These are phyloP conservation scores for Starmerella bacillaris DNA, from an alignment of 805 yeast genomes.

Conservation along the genomic window DNA sequence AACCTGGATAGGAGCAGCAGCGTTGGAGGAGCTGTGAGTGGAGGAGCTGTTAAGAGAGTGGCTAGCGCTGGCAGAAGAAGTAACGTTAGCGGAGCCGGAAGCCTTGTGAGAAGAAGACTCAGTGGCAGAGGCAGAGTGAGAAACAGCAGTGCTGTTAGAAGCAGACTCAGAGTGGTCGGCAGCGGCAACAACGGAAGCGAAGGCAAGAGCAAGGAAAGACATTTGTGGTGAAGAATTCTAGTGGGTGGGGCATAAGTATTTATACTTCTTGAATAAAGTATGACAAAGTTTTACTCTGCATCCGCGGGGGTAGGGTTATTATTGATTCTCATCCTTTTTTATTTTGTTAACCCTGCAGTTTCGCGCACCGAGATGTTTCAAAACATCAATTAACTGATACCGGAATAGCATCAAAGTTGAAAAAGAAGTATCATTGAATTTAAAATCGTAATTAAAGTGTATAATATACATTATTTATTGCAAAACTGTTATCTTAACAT, in stretches of 20 bases:
- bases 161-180: slow-evolving; percentile 4
- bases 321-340: too few relatives aligned
- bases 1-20: slow-evolving; percentile 8
- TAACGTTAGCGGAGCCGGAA: slow-evolving; percentile 10
- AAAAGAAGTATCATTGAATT: too few relatives aligned
- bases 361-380: too few relatives aligned
- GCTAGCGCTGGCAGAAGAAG: slow-evolving; percentile 18
- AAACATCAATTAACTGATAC: too few relatives aligned
- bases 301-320: background rate
- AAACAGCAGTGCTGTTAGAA: slow-evolving; percentile 3
- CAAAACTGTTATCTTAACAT: too few relatives aligned
- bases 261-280: background rate
- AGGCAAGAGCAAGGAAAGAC: slow-evolving; percentile 14
- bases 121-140: background rate
- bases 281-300: background rate
- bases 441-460: too few relatives aligned
- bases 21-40: slow-evolving; percentile 7
- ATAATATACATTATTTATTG: too few relatives aligned
- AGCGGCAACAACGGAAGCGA: slow-evolving; percentile 13
- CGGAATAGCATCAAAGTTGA: too few relatives aligned
- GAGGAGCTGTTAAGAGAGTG: slow-evolving; percentile 15
- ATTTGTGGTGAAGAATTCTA: slow-evolving; percentile 2
- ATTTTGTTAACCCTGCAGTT: too few relatives aligned
- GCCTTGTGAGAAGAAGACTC: slow-evolving; percentile 1
- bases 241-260: background rate